phyloP scores from a whole-genome alignment of 2,329 filamentous ascomycete genomes.

The Peltaster fructicola region DNA sequence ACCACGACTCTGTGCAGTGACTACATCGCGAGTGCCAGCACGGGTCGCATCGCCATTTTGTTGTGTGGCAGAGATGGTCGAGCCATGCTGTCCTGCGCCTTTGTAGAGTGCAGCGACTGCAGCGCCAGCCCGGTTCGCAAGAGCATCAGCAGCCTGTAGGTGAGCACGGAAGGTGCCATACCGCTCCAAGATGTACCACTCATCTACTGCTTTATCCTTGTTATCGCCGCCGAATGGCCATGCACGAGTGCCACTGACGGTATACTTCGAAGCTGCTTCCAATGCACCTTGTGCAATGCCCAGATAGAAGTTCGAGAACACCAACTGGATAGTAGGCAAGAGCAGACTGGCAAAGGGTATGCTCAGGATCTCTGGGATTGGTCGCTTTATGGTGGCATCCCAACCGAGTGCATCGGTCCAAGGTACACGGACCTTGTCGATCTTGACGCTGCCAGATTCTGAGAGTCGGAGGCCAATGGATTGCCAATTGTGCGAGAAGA shows the following conservation, averaged over 20 bases:
- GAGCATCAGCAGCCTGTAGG: constrained; percentile 39
- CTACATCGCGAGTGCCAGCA: constrained; percentile 18
- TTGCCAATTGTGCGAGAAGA: constrained; percentile 44
- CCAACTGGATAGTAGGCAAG: constrained; percentile 45
- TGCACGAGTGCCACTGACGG: constrained; percentile 36
- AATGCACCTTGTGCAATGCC: constrained; percentile 44
- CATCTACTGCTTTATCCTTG: constrained; percentile 41
- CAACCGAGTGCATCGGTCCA: constrained; percentile 48
- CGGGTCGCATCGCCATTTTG: constrained; percentile 11
- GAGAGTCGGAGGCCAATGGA: constrained; percentile 46
- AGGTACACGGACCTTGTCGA: constrained; percentile 37
- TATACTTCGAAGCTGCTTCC: constrained; percentile 38
- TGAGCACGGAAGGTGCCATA: constrained; percentile 49
- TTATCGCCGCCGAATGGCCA: constrained; percentile 49
- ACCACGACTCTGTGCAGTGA: constrained; percentile 37
- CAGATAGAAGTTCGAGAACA: constrained; percentile 50
- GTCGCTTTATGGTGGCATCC: constrained; percentile 33
- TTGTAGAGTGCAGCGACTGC: constrained; percentile 32
- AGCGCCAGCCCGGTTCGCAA: constrained; percentile 38
- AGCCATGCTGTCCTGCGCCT: constrained; percentile 14
- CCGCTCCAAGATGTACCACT: constrained; percentile 47
- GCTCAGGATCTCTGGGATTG: constrained; percentile 31
- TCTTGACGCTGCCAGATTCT: constrained; percentile 45
- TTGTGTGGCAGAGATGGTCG: constrained; percentile 18
- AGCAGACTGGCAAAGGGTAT: constrained; percentile 41